phyloP scores from a whole-genome alignment of 306 rosid genomes.

The Calophaca sinica region DNA sequence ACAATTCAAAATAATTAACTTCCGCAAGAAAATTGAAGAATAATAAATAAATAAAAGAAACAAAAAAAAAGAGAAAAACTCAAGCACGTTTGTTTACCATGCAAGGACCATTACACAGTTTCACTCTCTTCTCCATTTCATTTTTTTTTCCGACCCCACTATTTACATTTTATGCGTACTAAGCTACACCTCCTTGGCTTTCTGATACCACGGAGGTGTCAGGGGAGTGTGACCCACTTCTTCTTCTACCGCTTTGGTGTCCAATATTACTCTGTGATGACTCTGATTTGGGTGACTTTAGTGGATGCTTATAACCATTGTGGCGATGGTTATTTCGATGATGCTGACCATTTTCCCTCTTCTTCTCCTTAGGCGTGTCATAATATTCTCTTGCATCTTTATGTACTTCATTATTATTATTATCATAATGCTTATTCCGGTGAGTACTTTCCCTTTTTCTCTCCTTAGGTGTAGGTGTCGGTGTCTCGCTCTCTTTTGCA shows the following conservation, averaged over 20 bases:
- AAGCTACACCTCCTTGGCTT: constrained; percentile 46
- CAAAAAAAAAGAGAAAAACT: background rate
- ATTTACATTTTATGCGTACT: constrained; percentile 48
- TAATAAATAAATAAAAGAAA: background rate
- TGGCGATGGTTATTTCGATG: constrained; percentile 39
- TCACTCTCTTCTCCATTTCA: constrained; percentile 3
- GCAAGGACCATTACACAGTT: constrained; percentile 7
- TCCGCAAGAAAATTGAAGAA: constrained; percentile 15
- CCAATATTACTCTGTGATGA: constrained; percentile 46
- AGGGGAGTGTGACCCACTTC: constrained; percentile 57
- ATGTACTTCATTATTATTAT: background rate
- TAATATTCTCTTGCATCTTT: constrained; percentile 37
- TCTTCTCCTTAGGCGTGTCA: constrained; percentile 43
- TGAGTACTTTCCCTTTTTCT: constrained; percentile 49
- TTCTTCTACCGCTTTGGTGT: constrained; percentile 32
- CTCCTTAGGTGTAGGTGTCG: constrained; percentile 41
- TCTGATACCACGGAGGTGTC: constrained; percentile 52
- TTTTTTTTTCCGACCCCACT: background rate
- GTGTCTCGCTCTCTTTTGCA: constrained; percentile 45
- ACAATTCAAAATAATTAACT: constrained; percentile 50
- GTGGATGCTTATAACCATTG: constrained; percentile 43
- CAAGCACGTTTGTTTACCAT: constrained; percentile 42
- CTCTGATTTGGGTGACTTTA: constrained; percentile 52
- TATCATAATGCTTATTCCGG: constrained; percentile 38
- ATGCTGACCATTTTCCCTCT: constrained; percentile 49